Evolutionary conservation across 2,329 filamentous ascomycete genomes (phyloP).

Genomic region (Aureobasidium melanogenum): DNA sequence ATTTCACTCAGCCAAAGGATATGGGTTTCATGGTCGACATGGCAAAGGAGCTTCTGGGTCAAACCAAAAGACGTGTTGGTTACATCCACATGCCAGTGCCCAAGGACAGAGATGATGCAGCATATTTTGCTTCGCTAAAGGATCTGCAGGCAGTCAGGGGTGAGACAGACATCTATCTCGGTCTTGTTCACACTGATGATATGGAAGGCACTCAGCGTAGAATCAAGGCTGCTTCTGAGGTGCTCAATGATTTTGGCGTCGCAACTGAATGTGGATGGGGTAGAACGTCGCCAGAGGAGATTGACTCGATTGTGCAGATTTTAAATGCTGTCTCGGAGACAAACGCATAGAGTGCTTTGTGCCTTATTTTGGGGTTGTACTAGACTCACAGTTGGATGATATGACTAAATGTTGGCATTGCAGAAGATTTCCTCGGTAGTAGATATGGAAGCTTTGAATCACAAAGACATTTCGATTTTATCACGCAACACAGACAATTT

Average conservation of each 20-base stretch:
- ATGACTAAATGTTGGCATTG: neutral
- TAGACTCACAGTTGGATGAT: neutral
- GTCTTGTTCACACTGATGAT: constrained; percentile 33
- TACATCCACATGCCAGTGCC: constrained; percentile 40
- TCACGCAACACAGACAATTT: neutral
- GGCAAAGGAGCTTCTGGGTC: constrained; percentile 25
- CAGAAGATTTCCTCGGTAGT: neutral
- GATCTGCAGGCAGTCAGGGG: constrained; percentile 22
- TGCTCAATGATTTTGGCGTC: constrained; percentile 30
- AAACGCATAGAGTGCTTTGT: neutral
- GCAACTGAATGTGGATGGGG: constrained; percentile 36
- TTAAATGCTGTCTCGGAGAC: constrained; percentile 12
- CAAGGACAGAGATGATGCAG: constrained; percentile 27
- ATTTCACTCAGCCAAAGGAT: constrained; percentile 37
- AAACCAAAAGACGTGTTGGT: constrained; percentile 25
- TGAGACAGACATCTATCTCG: constrained; percentile 31
- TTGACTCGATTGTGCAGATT: constrained; percentile 21
- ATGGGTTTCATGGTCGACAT: constrained; percentile 29
- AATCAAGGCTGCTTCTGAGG: constrained; percentile 28
- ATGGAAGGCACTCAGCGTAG: constrained; percentile 30
- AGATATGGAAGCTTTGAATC: neutral
- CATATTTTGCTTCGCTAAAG: constrained; percentile 33
- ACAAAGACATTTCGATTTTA: neutral
- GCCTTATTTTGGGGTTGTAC: neutral
- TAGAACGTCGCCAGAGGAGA: constrained; percentile 24